A percentile compares a stretch with the other conserved stretches of the same genome.
Evolutionary conservation across 495 filamentous ascomycete species (phyloP).

Genomic region (Wilcoxina mikolae): DNA sequence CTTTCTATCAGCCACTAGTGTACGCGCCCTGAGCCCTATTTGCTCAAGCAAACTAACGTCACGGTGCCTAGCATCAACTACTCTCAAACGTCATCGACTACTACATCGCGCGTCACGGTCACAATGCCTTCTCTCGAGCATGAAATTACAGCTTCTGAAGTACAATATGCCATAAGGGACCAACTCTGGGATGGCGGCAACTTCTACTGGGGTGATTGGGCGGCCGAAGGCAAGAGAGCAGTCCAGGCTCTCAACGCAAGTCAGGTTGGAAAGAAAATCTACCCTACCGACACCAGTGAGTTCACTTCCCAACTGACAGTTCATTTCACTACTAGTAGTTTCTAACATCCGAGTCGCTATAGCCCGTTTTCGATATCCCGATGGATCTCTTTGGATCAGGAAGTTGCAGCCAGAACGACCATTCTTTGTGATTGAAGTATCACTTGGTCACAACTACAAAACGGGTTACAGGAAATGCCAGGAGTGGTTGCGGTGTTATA

Average conservation of each 20-base stretch:
- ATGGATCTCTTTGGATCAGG: background rate
- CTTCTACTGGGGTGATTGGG: background rate
- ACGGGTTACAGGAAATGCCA: background rate
- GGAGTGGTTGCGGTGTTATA: background rate
- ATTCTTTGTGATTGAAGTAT: background rate
- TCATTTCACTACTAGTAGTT: background rate
- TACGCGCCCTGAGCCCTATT: no score
- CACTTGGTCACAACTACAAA: background rate
- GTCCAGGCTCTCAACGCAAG: background rate
- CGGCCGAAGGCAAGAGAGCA: background rate
- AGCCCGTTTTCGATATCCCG: background rate
- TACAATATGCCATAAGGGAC: background rate
- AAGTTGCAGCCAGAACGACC: background rate
- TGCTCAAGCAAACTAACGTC: no score
- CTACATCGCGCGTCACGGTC: background rate
- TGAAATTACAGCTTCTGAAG: background rate
- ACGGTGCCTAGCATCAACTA: no score
- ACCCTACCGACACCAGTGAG: background rate
- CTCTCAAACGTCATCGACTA: no score
- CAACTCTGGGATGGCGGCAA: background rate
- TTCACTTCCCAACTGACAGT: background rate
- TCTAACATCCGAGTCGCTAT: no score
- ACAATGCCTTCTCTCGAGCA: background rate
- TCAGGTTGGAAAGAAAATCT: background rate
- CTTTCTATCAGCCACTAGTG: no score